A percentile compares a stretch with the other conserved stretches of the same genome.
Conservation (phyloP, 163 green algal species). For the Scenedesmus sp. region DNA sequence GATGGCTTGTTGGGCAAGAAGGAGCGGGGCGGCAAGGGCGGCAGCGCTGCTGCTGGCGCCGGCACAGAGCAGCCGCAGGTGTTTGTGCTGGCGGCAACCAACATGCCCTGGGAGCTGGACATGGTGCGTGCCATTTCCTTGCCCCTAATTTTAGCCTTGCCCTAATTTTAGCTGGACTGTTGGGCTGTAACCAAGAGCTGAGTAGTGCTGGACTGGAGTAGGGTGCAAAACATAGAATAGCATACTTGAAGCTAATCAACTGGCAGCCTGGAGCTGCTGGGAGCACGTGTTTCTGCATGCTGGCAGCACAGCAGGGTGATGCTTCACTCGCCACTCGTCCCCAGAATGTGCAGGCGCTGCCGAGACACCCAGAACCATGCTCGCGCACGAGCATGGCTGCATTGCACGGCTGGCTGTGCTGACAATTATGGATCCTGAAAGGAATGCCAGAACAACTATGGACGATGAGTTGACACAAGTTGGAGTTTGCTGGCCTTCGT, state of each 20-base stretch:
- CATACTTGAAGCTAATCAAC: no score
- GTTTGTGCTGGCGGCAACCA: conserved; percentile 87
- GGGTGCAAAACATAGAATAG: no score
- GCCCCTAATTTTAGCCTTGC: no score
- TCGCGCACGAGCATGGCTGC: not conserved
- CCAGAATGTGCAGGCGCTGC: not conserved
- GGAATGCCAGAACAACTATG: no score
- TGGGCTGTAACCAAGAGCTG: no score
- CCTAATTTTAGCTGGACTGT: no score
- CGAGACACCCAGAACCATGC: not conserved
- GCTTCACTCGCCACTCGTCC: not conserved
- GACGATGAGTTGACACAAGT: no score
- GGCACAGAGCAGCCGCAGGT: conserved; percentile 19
- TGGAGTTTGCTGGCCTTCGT: no score
- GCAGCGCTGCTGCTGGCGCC: conserved; percentile 2
- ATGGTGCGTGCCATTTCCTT: conserved; percentile 4
- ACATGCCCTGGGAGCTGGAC: conserved; percentile 97
- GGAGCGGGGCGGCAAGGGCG: conserved; percentile 33
- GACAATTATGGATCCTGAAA: not conserved
- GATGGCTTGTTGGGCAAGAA: conserved; percentile 56
- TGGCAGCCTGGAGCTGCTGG: no score
- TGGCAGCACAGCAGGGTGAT: no score
- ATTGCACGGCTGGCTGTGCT: not conserved
- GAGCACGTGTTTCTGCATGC: no score
- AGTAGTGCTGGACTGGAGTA: no score